Conservation (phyloP, 192 early-diverging fungal species). For the Coemansia sp. region DNA sequence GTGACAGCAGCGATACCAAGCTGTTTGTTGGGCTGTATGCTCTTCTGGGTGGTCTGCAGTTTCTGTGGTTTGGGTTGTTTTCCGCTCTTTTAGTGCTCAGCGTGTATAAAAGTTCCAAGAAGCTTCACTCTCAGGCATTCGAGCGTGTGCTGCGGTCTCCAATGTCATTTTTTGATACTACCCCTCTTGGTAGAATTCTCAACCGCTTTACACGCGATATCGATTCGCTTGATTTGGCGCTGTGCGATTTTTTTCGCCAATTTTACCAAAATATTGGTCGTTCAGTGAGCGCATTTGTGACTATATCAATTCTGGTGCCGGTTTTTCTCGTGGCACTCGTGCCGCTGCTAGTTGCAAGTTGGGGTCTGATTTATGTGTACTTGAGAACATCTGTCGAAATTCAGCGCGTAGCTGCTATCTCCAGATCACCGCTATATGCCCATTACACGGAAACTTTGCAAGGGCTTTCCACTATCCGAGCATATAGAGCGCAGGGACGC, state of each 20-base stretch:
- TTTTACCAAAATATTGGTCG: slow-evolving; percentile 57
- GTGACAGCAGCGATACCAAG: slow-evolving; percentile 8
- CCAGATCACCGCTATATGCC: slow-evolving; percentile 79
- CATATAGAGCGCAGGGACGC: slow-evolving; percentile 56
- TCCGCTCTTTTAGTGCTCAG: slow-evolving; percentile 19
- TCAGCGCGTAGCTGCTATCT: slow-evolving; percentile 83
- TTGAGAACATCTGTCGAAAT: slow-evolving; percentile 79
- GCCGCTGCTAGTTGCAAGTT: slow-evolving; percentile 76
- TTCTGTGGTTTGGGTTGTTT: slow-evolving; percentile 42
- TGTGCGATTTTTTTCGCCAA: slow-evolving; percentile 63
- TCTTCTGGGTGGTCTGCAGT: slow-evolving; percentile 63
- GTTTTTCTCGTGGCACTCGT: slow-evolving; percentile 70
- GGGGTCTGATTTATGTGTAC: slow-evolving; percentile 72
- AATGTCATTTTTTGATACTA: slow-evolving; percentile 19
- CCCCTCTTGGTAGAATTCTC: slow-evolving; percentile 7
- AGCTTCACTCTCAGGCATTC: slow-evolving; percentile 74
- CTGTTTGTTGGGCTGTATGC: slow-evolving; percentile 70
- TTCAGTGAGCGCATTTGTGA: slow-evolving; percentile 39
- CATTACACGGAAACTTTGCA: slow-evolving; percentile 77
- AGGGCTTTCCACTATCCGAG: slow-evolving; percentile 86
- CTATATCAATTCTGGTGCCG: slow-evolving; percentile 58
- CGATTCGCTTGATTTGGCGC: neutral
- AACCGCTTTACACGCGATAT: slow-evolving; percentile 9
- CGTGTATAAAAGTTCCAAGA: slow-evolving; percentile 51
- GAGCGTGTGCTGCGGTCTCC: slow-evolving; percentile 31